Percentiles rank a stretch among this genome's conserved stretches.
Conservation (phyloP, 805 yeast genomes). For the Hanseniaspora mollemarum region DNA sequence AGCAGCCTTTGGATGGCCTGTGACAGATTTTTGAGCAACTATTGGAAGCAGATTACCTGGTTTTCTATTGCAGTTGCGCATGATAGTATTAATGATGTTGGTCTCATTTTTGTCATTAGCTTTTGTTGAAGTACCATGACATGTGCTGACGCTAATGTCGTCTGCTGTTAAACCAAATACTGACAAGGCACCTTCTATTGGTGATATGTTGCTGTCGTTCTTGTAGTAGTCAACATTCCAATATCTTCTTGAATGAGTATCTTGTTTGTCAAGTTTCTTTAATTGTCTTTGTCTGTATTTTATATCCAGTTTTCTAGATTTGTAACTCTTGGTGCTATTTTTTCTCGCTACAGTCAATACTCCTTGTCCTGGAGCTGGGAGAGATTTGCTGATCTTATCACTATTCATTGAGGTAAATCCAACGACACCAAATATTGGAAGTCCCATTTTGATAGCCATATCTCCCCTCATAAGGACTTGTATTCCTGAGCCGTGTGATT, state of each 20-base stretch:
- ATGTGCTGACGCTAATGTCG: slow-evolving; percentile 81
- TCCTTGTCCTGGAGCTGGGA: slow-evolving; percentile 94
- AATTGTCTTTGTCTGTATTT: slow-evolving; percentile 20
- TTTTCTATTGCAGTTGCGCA: slow-evolving; percentile 78
- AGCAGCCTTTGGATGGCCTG: slow-evolving; percentile 99
- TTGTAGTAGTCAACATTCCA: slow-evolving; percentile 85
- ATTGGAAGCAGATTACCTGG: slow-evolving; percentile 88
- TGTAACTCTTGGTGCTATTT: slow-evolving; percentile 27
- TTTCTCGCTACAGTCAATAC: slow-evolving; percentile 79
- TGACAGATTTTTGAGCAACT: slow-evolving; percentile 88
- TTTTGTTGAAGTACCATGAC: slow-evolving; percentile 96
- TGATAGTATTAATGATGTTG: slow-evolving; percentile 70
- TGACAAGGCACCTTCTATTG: slow-evolving; percentile 85
- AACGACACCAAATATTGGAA: slow-evolving; percentile 75
- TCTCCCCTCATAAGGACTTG: slow-evolving; percentile 79
- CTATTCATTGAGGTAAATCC: slow-evolving; percentile 78
- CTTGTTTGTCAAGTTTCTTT: slow-evolving; percentile 17
- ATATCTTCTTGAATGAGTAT: slow-evolving; percentile 56
- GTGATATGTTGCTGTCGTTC: slow-evolving; percentile 79
- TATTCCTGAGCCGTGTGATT: slow-evolving; percentile 86
- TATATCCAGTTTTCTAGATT: slow-evolving; percentile 16
- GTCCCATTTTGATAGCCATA: slow-evolving; percentile 79
- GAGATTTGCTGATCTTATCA: slow-evolving; percentile 81
- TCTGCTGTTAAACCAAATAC: slow-evolving; percentile 78
- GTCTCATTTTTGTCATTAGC: slow-evolving; percentile 96